phyloP scores from a whole-genome alignment of 2,329 filamentous ascomycete genomes.

The Aureobasidium pullulans region DNA sequence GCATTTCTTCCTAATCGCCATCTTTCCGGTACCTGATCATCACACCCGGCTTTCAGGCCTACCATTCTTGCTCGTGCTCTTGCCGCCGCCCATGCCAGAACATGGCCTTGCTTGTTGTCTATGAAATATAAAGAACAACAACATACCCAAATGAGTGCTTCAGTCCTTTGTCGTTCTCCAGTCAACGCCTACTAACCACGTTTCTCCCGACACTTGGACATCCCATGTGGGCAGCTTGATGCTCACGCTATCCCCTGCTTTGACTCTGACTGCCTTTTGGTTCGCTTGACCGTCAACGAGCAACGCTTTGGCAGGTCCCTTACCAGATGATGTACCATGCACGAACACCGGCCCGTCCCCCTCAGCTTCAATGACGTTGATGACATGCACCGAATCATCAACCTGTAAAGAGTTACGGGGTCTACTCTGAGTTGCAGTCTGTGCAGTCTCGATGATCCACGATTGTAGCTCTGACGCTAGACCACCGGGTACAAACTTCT shows the following conservation, averaged over 20 bases:
- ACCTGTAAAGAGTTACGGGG: conserved; percentile 19
- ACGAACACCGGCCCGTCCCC: conserved; percentile 16
- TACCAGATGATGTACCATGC: conserved; percentile 12
- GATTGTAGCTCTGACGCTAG: conserved; percentile 42
- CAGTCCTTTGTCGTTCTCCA: conserved; percentile 25
- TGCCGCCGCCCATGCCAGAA: not conserved
- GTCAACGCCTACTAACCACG: conserved; percentile 36
- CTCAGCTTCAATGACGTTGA: conserved; percentile 17
- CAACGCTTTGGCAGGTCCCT: conserved; percentile 18
- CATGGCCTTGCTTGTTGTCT: not conserved
- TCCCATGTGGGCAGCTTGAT: conserved; percentile 36
- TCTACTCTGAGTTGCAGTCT: conserved; percentile 22
- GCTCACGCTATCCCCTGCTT: conserved; percentile 27
- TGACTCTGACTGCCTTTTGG: conserved; percentile 21
- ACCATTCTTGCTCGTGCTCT: not conserved
- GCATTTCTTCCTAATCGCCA: not conserved
- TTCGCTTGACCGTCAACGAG: conserved; percentile 17
- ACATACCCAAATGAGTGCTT: not conserved
- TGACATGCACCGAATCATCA: conserved; percentile 21
- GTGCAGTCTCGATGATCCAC: conserved; percentile 43
- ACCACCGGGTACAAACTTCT: conserved; percentile 43
- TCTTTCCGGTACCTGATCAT: not conserved
- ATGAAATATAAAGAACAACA: not conserved
- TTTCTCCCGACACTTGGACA: conserved; percentile 28
- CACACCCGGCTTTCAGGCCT: not conserved